Evolutionary conservation across 257 asterid genomes (phyloP).

Genomic region (Cynanchum wilfordii): DNA sequence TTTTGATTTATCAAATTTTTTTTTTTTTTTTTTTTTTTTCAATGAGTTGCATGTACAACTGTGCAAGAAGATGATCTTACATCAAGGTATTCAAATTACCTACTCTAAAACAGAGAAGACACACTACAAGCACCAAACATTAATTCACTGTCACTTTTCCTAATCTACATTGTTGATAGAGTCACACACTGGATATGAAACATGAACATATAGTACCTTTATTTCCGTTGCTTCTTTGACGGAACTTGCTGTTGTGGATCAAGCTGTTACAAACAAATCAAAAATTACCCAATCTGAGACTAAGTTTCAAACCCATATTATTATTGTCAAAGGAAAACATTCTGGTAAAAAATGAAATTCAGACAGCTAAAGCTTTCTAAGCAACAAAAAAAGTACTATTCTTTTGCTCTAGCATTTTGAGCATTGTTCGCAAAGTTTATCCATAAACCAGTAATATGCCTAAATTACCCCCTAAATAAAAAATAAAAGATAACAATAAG

Average conservation of each 20-base stretch:
- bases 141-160: not conserved
- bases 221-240: constrained; percentile 53
- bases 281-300: not conserved
- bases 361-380: not conserved
- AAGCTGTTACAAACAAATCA: constrained; percentile 36
- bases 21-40: not conserved
- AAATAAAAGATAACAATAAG: not conserved
- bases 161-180: constrained; percentile 12
- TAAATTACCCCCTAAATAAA: constrained; percentile 9
- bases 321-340: not conserved
- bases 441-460: not conserved
- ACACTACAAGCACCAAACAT: constrained; percentile 6
- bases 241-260: constrained; percentile 46
- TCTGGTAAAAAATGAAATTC: constrained; percentile 3
- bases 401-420: not conserved
- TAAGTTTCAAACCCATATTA: not conserved
- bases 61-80: constrained; percentile 13
- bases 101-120: not conserved
- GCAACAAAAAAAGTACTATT: no score
- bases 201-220: constrained; percentile 12
- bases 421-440: not conserved
- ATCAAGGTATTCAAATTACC: constrained; percentile 11
- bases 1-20: not conserved
- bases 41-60: constrained; percentile 22
- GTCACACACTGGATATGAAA: constrained; percentile 22